Percentiles rank a stretch among this genome's conserved stretches.
Evolutionary conservation across 1,284 basidiomycete genomes (phyloP).

Genomic region (Kwoniella shivajii): DNA sequence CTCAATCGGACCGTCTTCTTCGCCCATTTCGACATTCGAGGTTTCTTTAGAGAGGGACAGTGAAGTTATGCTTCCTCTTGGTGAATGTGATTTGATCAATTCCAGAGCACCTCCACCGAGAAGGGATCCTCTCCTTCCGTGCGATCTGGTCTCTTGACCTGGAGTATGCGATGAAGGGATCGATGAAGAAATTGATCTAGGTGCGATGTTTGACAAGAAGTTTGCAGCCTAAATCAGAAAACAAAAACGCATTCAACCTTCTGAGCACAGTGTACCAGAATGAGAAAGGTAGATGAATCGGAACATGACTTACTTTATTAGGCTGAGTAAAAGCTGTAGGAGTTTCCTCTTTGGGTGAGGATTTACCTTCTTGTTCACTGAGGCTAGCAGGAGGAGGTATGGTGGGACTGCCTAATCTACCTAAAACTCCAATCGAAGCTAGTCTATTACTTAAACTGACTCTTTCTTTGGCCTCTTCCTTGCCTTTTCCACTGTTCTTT

Average conservation of each 20-base stretch:
- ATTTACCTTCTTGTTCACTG: slow-evolving; percentile 45
- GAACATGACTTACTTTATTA: slow-evolving; percentile 11
- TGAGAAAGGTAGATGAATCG: background rate
- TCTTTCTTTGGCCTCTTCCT: slow-evolving; percentile 49
- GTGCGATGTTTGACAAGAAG: slow-evolving; percentile 7
- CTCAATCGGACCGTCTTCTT: slow-evolving; percentile 43
- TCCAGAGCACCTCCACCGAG: slow-evolving; percentile 19
- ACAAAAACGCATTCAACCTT: background rate
- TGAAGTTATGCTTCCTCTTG: slow-evolving; percentile 23
- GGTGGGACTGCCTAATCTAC: slow-evolving; percentile 29
- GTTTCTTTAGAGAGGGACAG: slow-evolving; percentile 12
- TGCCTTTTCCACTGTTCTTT: slow-evolving; percentile 21
- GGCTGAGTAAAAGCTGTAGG: background rate
- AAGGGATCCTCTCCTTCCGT: slow-evolving; percentile 26
- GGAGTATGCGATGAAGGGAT: background rate
- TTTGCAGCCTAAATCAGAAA: background rate
- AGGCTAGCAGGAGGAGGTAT: slow-evolving; percentile 19
- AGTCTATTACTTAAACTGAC: slow-evolving; percentile 70
- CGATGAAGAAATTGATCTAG: background rate
- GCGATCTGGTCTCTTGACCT: background rate
- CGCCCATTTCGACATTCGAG: background rate
- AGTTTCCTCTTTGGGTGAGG: background rate
- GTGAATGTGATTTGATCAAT: slow-evolving; percentile 12
- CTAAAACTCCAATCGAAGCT: slow-evolving; percentile 65
- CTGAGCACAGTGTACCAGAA: too few species aligned